Base-by-base conservation (phyloP, 2,329 filamentous ascomycete genomes). In the Diaporthe ilicicola region DNA sequence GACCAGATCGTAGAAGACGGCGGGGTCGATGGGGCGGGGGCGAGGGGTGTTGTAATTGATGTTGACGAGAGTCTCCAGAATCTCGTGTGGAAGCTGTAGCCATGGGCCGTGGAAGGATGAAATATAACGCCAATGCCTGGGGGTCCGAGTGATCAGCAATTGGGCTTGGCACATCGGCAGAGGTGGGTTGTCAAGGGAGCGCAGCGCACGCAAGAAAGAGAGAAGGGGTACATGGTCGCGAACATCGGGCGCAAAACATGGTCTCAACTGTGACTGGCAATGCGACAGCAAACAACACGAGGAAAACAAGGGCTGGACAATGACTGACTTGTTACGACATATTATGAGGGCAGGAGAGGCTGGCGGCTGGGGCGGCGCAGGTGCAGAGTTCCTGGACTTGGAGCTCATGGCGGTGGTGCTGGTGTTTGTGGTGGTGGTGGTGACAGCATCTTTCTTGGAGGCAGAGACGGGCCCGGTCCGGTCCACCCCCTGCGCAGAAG, bases 31-130 rank as follows among this genome's bases (percentile, higher is more conserved):
- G 59, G 93, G 91, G 70, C 89, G 91, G 12, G 94, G 94, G 34
- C 91, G 89, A 19, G 92, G 91, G 74, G 92, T 90, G 74, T 92
- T 91, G 83, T 92, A 95, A 82, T 95, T 96, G 79, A 90, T 90
- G 82, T 94, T 90, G 68, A 93, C 93, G 64, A 96, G 88, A 62
- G 88, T 90, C 79, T 95, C 92, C 81, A 97, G 90, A 70, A 94
- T 89, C 80, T 95, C 93, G 73, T 90, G 88, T 24, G 93, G 92
- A 70, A 95, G 85, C 80, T 94, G 91, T 17, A 95, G 88, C 94
- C 94, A 96, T 75, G 93, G 91, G 29, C 93, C 94, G 78, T 95
- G 91, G 77, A 93, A 96, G 34, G 91, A 92, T 27, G 93, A 94
- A 71, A 96, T 94, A 80, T 94, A 94, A 74, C 91, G 89, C 93